Conservation (phyloP, 495 filamentous ascomycete genomes). For the Penicillium herquei region DNA sequence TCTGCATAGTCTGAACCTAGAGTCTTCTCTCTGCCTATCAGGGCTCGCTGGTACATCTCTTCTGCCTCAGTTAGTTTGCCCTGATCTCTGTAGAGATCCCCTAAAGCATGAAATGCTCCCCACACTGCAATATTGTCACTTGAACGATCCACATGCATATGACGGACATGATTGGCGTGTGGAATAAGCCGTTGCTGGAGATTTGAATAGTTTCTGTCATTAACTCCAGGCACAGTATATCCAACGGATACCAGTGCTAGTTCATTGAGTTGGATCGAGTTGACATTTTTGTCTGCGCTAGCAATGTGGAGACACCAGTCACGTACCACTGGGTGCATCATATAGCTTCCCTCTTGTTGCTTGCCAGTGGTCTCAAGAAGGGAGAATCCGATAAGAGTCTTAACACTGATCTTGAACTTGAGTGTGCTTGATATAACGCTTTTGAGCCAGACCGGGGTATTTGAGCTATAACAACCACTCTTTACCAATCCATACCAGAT, state of each 20-base stretch:
- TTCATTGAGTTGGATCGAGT: constrained; percentile 14
- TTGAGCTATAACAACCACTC: constrained; percentile 6
- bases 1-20: constrained; percentile 7
- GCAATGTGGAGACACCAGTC: constrained; percentile 33
- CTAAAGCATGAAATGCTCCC: constrained; percentile 12
- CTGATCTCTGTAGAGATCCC: constrained; percentile 9
- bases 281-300: constrained; percentile 3
- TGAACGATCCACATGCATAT: no score
- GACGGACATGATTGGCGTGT: constrained; percentile 40
- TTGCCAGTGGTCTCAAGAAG: constrained; percentile 26
- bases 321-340: constrained; percentile 33
- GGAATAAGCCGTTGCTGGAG: constrained; percentile 36
- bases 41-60: constrained; percentile 11
- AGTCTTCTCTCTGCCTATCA: constrained; percentile 8
- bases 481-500: constrained; percentile 49
- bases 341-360: constrained; percentile 29
- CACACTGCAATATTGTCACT: constrained; percentile 10
- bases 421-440: constrained; percentile 24
- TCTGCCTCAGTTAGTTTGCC: constrained; percentile 9
- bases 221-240: constrained; percentile 18
- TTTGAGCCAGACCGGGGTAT: constrained; percentile 30
- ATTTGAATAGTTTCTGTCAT: constrained; percentile 23
- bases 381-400: constrained; percentile 31
- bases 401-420: constrained; percentile 26
- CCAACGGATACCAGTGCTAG: constrained; percentile 28